Conservation (phyloP, 208 protist species). For the Sergeia podlipaevii region DNA sequence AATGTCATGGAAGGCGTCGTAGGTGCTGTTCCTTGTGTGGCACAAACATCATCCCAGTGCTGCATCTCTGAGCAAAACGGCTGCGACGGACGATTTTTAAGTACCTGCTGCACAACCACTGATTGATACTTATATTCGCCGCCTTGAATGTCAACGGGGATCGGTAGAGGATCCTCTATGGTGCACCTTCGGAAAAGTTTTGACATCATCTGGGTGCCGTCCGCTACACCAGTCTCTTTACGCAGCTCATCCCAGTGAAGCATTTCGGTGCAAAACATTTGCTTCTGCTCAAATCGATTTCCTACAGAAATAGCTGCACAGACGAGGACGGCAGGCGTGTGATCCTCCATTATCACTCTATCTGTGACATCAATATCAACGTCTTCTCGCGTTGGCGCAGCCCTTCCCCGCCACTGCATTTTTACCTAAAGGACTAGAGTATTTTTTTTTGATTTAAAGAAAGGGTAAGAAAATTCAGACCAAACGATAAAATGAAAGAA, state of each 20-base stretch:
- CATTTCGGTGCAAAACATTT: conserved; percentile 56
- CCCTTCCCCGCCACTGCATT: too few species aligned
- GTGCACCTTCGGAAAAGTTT: conserved; percentile 41
- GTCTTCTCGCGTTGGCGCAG: neutral
- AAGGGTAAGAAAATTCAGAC: too few species aligned
- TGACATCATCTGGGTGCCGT: conserved; percentile 44
- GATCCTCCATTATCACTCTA: conserved; percentile 7
- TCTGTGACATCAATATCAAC: conserved; percentile 21
- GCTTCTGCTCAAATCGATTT: conserved; percentile 13
- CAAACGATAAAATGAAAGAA: too few species aligned
- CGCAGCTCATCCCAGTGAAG: conserved; percentile 79
- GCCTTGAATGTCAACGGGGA: neutral
- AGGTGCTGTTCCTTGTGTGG: conserved; percentile 11
- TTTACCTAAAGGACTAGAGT: too few species aligned
- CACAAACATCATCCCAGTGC: conserved; percentile 70
- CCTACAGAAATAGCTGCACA: neutral
- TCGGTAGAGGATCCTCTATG: too few species aligned
- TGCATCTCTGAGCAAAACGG: conserved; percentile 60
- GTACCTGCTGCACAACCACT: neutral
- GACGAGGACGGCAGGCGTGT: neutral
- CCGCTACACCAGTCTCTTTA: conserved; percentile 23
- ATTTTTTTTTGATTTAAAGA: too few species aligned
- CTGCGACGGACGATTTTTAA: conserved; percentile 12
- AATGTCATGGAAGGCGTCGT: conserved; percentile 15
- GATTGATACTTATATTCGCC: neutral